These are phyloP conservation scores for Aspergillus hancockii DNA, from an alignment of 495 filamentous ascomycete species.

Conservation along the genomic window DNA sequence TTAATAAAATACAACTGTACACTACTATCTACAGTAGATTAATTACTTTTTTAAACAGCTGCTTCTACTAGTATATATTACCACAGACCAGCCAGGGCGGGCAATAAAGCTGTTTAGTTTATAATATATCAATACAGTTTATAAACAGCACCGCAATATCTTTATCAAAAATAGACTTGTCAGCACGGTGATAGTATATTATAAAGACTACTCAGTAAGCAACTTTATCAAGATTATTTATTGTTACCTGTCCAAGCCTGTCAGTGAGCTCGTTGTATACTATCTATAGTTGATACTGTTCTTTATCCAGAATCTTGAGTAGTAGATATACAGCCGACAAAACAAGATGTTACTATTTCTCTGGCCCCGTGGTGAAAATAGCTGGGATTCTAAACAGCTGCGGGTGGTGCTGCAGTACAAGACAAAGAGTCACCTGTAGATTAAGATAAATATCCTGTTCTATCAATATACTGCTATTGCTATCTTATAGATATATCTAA, in stretches of 20 bases:
- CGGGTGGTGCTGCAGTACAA: not conserved
- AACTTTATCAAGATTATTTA: conserved; percentile 6
- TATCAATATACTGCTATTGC: not conserved
- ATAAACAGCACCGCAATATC: not conserved
- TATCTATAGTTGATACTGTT: conserved; percentile 5
- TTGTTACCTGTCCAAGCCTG: not conserved
- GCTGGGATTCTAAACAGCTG: not conserved
- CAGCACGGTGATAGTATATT: conserved; percentile 1
- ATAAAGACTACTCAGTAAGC: conserved; percentile 1
- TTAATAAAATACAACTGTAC: not conserved
- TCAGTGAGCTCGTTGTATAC: conserved; percentile 2
- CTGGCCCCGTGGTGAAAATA: not conserved
- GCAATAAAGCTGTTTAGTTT: not conserved
- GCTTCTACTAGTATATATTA: not conserved
- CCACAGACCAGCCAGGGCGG: not conserved
- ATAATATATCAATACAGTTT: not conserved
- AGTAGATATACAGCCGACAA: not conserved
- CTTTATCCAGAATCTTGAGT: not conserved
- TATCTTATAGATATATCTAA: conserved; percentile 1
- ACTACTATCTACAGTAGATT: not conserved
- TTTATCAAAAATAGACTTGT: conserved; percentile 3
- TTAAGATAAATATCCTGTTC: conserved; percentile 1
- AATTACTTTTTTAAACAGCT: not conserved
- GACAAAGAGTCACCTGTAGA: conserved; percentile 1
- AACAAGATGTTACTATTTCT: not conserved